These are phyloP conservation scores for Chionographis japonica DNA, from an alignment of 106 monocot species.

Conservation along the genomic window DNA sequence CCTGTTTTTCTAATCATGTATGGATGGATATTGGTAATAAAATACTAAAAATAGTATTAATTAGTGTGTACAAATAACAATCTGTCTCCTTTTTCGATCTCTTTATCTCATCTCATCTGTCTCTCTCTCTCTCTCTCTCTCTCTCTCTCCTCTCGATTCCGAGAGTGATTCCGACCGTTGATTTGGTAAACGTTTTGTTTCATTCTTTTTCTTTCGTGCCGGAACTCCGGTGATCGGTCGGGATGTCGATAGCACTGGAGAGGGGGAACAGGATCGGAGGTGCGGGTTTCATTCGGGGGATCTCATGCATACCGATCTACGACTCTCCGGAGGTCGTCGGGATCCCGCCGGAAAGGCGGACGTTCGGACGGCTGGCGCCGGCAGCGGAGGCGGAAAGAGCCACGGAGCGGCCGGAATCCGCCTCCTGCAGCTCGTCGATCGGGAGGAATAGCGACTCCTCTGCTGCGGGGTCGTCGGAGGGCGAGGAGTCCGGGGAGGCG, in stretches of 20 bases:
- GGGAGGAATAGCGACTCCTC: slow-evolving; percentile 57
- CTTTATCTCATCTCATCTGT: no score
- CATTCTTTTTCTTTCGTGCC: no score
- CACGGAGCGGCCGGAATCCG: background rate
- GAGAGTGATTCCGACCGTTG: no score
- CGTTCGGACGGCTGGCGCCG: background rate
- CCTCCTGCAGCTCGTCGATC: slow-evolving; percentile 58
- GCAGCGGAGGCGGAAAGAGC: background rate
- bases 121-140: no score
- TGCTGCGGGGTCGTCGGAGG: slow-evolving; percentile 15
- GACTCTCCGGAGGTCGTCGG: background rate
- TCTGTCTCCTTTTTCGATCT: no score
- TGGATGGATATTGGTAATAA: no score
- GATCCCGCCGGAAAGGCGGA: no score
- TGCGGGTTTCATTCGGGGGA: slow-evolving; percentile 8
- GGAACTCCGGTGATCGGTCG: slow-evolving; percentile 1
- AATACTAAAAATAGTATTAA: no score
- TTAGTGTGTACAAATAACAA: no score
- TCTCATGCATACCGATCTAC: slow-evolving; percentile 7
- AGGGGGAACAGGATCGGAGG: slow-evolving; percentile 9
- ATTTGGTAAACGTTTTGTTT: no score
- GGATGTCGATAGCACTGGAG: slow-evolving; percentile 36
- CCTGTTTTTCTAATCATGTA: no score
- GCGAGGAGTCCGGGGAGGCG: slow-evolving; percentile 26
- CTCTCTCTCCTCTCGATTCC: no score